Conservation (phyloP, 148 eudicot species). For the Heliosperma pusillum region DNA sequence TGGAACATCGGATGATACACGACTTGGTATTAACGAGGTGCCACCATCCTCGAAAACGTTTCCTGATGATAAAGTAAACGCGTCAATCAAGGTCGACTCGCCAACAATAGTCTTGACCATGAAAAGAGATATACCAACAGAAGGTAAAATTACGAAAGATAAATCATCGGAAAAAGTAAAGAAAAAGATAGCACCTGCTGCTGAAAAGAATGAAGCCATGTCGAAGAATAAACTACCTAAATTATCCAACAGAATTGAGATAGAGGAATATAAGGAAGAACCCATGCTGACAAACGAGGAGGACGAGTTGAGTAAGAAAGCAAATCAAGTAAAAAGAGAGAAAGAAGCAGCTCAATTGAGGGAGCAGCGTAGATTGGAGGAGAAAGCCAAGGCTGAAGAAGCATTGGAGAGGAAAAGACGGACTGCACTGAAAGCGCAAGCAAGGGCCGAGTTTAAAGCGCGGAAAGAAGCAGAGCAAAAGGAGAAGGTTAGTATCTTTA, state of each 20-base stretch:
- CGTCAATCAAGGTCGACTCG: constrained; percentile 25
- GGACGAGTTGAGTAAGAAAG: constrained; percentile 54
- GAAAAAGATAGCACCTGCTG: constrained; percentile 29
- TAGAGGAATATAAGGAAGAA: constrained; percentile 39
- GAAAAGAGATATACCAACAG: constrained; percentile 26
- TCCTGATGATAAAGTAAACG: constrained; percentile 29
- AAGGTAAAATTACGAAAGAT: constrained; percentile 24
- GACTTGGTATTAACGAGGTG: constrained; percentile 71
- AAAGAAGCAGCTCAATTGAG: constrained; percentile 60
- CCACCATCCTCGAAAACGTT: constrained; percentile 32
- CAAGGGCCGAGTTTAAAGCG: constrained; percentile 65
- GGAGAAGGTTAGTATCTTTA: constrained; percentile 52
- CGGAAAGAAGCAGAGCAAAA: constrained; percentile 81
- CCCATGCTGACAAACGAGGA: constrained; percentile 50
- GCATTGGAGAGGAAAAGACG: constrained; percentile 79
- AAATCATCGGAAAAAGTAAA: constrained; percentile 31
- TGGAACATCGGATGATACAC: constrained; percentile 68
- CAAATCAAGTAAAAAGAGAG: constrained; percentile 43
- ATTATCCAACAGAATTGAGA: constrained; percentile 29
- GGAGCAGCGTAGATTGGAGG: constrained; percentile 63
- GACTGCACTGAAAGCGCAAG: constrained; percentile 66
- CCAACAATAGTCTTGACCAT: constrained; percentile 14
- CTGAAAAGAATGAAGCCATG: constrained; percentile 25
- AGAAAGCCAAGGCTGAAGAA: constrained; percentile 71
- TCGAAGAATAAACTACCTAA: constrained; percentile 21